Percentiles rank a stretch among this genome's conserved stretches.
These are phyloP conservation scores for Trichoderma sp. DNA, from an alignment of 2,329 filamentous ascomycete species.

Conservation along the genomic window DNA sequence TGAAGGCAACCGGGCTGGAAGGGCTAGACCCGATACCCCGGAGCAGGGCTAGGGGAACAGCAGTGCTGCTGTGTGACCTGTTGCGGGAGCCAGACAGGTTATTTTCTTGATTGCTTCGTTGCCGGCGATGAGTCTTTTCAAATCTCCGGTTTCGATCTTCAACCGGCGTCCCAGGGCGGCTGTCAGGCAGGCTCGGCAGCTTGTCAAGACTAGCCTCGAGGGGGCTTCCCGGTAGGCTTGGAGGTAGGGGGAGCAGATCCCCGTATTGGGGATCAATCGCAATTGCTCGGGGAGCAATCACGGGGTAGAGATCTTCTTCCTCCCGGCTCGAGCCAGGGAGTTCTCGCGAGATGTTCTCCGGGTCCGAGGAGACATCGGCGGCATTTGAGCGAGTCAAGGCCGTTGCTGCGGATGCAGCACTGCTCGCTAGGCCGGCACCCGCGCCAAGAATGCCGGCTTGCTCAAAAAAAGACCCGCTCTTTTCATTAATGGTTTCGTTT, in stretches of 20 bases:
- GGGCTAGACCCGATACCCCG: constrained; percentile 47
- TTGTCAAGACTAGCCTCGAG: constrained; percentile 32
- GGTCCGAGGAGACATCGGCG: constrained; percentile 42
- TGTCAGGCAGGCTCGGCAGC: constrained; percentile 57
- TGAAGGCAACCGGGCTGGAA: constrained; percentile 37
- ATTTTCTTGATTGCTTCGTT: constrained; percentile 45
- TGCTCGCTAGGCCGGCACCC: constrained; percentile 62
- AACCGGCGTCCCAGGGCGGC: constrained; percentile 55
- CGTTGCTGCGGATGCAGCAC: constrained; percentile 41
- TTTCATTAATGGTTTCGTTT: constrained; percentile 31
- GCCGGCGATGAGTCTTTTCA: constrained; percentile 45
- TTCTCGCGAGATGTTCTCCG: constrained; percentile 34
- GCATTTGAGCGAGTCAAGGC: constrained; percentile 43
- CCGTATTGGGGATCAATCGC: constrained; percentile 65
- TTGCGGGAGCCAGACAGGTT: neutral
- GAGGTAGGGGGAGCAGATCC: constrained; percentile 61
- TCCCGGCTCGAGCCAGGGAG: constrained; percentile 26
- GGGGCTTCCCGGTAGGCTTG: constrained; percentile 55
- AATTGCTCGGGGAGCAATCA: constrained; percentile 55
- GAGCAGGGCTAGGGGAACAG: constrained; percentile 56
- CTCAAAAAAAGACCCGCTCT: constrained; percentile 66
- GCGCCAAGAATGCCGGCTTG: constrained; percentile 67
- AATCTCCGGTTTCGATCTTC: constrained; percentile 43
- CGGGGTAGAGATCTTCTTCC: constrained; percentile 50
- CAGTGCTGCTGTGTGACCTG: constrained; percentile 55